Evolutionary conservation across 2,329 filamentous ascomycete species (phyloP).

Genomic region (Delphinella strobiligena): DNA sequence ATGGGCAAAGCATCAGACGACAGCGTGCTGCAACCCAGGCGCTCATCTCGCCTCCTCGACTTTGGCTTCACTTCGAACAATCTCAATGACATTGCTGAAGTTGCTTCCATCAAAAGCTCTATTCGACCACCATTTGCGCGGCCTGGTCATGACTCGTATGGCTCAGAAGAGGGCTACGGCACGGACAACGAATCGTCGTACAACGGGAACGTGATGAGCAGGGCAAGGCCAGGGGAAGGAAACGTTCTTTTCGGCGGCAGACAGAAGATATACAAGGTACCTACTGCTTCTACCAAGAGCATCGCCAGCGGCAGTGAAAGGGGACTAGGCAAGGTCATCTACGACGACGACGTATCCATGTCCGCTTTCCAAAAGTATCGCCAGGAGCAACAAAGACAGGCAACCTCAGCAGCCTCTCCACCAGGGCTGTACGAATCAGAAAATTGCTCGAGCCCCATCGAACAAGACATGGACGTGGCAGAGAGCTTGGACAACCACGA

Average conservation of each 20-base stretch:
- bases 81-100: conserved; percentile 80
- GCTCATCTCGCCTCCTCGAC: conserved; percentile 65
- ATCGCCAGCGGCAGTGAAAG: conserved; percentile 24
- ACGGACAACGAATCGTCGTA: conserved; percentile 54
- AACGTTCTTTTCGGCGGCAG: conserved; percentile 90
- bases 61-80: conserved; percentile 47
- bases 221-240: conserved; percentile 71
- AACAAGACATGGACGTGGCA: conserved; percentile 15
- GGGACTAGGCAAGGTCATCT: conserved; percentile 58
- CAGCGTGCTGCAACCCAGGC: conserved; percentile 74
- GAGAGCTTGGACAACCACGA: conserved; percentile 30
- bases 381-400: conserved; percentile 38
- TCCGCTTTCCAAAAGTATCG: conserved; percentile 75
- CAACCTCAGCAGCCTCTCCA: conserved; percentile 27
- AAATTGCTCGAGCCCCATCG: conserved; percentile 20
- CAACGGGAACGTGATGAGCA: conserved; percentile 65
- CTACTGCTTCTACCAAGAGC: conserved; percentile 38
- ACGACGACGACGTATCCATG: conserved; percentile 74
- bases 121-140: conserved; percentile 45
- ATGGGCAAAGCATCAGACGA: conserved; percentile 92
- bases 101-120: conserved; percentile 62
- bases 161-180: conserved; percentile 45
- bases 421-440: conserved; percentile 18
- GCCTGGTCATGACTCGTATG: conserved; percentile 52
- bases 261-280: conserved; percentile 88